A percentile compares a stretch with the other conserved stretches of the same genome.
Conservation (phyloP, 169 alveolate species). For the Amoebophrya sp. region DNA sequence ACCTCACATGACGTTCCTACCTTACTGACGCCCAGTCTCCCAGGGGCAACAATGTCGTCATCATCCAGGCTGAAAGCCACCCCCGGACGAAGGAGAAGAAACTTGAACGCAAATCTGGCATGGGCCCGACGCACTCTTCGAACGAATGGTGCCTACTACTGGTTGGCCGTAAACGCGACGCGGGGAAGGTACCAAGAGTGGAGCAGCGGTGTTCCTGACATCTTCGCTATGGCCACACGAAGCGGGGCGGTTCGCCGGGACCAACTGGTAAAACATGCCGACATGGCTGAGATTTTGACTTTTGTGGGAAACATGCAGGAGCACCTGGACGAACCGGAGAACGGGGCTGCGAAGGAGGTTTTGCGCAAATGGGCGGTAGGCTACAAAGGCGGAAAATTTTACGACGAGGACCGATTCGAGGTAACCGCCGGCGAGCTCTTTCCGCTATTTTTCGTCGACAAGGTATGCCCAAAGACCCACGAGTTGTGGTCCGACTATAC, state of each 20-base stretch:
- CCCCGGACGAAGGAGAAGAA: neutral
- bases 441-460: neutral
- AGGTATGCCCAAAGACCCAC: neutral
- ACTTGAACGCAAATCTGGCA: neutral
- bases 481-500: neutral
- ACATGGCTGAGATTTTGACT: neutral
- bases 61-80: neutral
- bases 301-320: neutral
- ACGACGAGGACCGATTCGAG: neutral
- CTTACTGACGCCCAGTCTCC: neutral
- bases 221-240: neutral
- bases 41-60: neutral
- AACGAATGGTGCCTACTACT: neutral
- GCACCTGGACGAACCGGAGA: neutral
- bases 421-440: neutral
- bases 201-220: neutral
- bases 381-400: neutral
- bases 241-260: neutral
- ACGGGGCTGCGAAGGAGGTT: neutral
- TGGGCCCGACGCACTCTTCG: neutral
- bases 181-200: neutral
- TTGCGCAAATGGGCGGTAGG: neutral
- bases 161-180: neutral
- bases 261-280: too few relatives aligned
- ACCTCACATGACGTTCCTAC: neutral